These are phyloP conservation scores for Wickerhamiella azyma DNA, from an alignment of 805 yeast species.

Conservation along the genomic window DNA sequence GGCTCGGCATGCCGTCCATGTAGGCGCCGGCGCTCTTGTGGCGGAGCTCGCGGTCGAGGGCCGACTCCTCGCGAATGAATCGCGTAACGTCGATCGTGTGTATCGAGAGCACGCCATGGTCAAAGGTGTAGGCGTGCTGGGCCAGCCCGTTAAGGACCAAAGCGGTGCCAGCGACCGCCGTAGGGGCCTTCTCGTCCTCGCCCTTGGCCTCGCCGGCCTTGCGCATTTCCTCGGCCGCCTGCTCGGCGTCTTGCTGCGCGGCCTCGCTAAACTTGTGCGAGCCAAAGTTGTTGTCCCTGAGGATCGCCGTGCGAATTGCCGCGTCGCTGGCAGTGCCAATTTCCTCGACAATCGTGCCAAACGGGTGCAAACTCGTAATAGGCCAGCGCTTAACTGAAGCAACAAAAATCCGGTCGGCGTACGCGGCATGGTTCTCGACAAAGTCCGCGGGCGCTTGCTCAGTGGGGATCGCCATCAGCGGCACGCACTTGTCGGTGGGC, in stretches of 20 bases:
- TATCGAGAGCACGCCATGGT: constrained; percentile 54
- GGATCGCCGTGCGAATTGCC: constrained; percentile 66
- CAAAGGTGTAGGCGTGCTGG: constrained; percentile 78
- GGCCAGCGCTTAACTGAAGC: constrained; percentile 99
- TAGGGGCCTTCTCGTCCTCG: too few relatives aligned
- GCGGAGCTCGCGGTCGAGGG: constrained; percentile 76
- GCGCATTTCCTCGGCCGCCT: constrained; percentile 14
- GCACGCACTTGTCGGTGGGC: constrained; percentile 96
- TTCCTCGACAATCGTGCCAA: constrained; percentile 81
- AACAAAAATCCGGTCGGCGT: constrained; percentile 70
- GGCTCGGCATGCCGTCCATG: constrained; percentile 54
- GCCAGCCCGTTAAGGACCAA: constrained; percentile 43
- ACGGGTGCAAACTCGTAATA: constrained; percentile 94
- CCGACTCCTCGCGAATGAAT: constrained; percentile 56
- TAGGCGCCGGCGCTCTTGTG: constrained; percentile 83
- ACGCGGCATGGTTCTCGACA: constrained; percentile 78
- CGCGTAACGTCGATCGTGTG: constrained; percentile 73
- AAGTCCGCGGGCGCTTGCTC: constrained; percentile 96
- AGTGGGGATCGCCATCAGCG: constrained; percentile 94
- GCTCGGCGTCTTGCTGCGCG: constrained; percentile 29
- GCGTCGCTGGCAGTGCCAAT: constrained; percentile 70
- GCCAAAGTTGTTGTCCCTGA: constrained; percentile 48
- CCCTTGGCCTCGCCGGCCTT: constrained; percentile 2
- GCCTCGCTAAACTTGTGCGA: constrained; percentile 32
- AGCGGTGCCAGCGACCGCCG: constrained; percentile 29